Evolutionary conservation across 225 moss, liverwort and hornwort species (phyloP), one percentile per base, ranked within the genome.

Genomic region (Physcomitrium patens): DNA sequence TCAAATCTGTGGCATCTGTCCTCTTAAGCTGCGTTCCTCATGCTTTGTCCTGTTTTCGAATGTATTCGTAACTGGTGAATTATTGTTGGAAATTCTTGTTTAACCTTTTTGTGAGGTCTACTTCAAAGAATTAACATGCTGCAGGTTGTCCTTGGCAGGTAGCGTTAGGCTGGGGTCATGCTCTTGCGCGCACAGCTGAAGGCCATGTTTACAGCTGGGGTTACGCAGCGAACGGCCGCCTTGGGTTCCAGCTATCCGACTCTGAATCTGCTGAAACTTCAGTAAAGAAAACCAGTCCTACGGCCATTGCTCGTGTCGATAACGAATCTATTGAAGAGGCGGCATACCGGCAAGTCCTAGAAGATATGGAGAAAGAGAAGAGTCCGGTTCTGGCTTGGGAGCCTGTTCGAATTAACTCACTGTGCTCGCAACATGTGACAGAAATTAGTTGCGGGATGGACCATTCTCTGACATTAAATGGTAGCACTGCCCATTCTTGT

Each of bases 121-220:
- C 54, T 17, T 8, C 42, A 18, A 45, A 31, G 22, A 26, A 60
- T 60, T 24, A 60, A 60, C 22, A 27, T 23, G 19, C 60, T 56
- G 50, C 3, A 27, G 28, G 24, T 57, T 57, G 46, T 14, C 63
- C 54, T 62, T 76, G 63, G 77, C 89, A 96, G 94, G 80, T 96
- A 75, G 84, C 91, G 65, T 80, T 96, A 80, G 96, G 96, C 68
- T 96, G 94, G 94, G 96, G 96, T 65, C 96, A 96, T 82, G 83
- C 82, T 11, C 82, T 96, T 27, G 96, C 90, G 23, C 89, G 94
- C 59, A 94, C 96, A 24, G 73, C 79, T 11, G 86, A 91, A 74
- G 96, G 96, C 47, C 85, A 89, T 41, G 80, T 96, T 53, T 90
- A 85, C 82, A 86, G 91, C 70, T 94, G 96, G 94, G 96, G 96